Conservation (phyloP, 1,139 yeast genomes). For the Taphrina wiesneri region DNA sequence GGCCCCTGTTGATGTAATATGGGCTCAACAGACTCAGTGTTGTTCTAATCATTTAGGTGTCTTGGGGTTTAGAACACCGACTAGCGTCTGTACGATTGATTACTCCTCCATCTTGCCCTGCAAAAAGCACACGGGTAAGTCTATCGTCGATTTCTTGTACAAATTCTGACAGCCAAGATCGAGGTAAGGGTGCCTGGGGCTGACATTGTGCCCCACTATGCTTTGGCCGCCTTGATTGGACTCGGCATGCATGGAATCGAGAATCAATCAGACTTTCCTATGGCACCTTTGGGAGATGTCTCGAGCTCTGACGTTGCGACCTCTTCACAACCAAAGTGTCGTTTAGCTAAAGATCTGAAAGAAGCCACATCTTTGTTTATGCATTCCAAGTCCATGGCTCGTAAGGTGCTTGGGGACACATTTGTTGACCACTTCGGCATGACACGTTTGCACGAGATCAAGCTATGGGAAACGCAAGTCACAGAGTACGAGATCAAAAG, state of each 20-base stretch:
- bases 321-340: not conserved
- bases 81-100: conserved; percentile 47
- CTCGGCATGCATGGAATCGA: conserved; percentile 46
- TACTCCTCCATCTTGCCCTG: conserved; percentile 43
- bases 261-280: conserved; percentile 42
- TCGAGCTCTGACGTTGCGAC: not conserved
- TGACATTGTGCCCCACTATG: conserved; percentile 47
- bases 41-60: conserved; percentile 15
- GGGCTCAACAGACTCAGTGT: not conserved
- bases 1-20: conserved; percentile 47
- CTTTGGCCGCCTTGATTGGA: conserved; percentile 47
- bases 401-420: conserved; percentile 46
- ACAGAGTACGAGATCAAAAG: conserved; percentile 48
- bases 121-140: conserved; percentile 42
- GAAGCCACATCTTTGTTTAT: conserved; percentile 45
- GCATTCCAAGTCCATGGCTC: conserved; percentile 43
- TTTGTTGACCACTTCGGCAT: conserved; percentile 48
- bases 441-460: conserved; percentile 45
- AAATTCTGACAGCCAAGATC: conserved; percentile 38
- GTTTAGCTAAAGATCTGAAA: conserved; percentile 44
- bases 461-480: conserved; percentile 46
- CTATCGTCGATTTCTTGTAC: not conserved
- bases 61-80: conserved; percentile 49
- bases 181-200: conserved; percentile 50
- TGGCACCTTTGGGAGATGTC: conserved; percentile 45